Base-by-base conservation (phyloP, 176 grass and related monocot species). In the Luzula sylvatica region DNA sequence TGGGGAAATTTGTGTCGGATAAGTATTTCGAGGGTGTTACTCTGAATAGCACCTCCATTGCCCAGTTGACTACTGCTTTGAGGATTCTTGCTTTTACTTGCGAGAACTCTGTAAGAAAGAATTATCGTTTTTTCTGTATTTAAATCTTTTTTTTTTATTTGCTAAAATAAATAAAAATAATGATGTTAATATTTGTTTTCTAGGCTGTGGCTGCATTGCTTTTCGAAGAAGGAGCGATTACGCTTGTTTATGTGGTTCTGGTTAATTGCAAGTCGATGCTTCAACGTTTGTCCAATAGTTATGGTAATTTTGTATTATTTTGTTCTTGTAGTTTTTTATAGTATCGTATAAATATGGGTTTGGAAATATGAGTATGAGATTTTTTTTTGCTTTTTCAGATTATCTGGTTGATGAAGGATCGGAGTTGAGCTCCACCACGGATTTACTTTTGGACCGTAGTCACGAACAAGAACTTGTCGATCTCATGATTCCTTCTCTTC, bases 191-290 rank as follows among this genome's bases (percentile, higher is more conserved):
- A 9, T 35, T 35, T 35, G 30, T 35, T 50, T 58, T 79, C 58
- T 66, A 96, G 90, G 77, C 56, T 56, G 80, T 88, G 14, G 84
- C 84, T 53, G 79, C 84, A 1, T 78, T 77, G 50, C 90, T 96
- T 75, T 95, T 96, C 60, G 90, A 96, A 68, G 90, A 96, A 79
- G 90, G 90, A 42, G 90, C 80, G 20, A 65, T 96, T 32, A 86
- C 77, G 72, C 80, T 96, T 74, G 56, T 96, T 71, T 96, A 96
- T 55, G 45, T 89, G 45, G 84, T 96, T 50, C 61, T 96, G 39
- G 70, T 86, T 72, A 87, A 85, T 44, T 88, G 84, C 77, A 96
- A 85, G 70, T 88, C 76, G 61, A 96, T 96, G 90, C 80, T 96
- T 65, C 70, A 96, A 38, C 80, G 84, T 70, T 68, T 88, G 69